phyloP scores from a whole-genome alignment of 441 rosid genomes.

The Capsella rubella region DNA sequence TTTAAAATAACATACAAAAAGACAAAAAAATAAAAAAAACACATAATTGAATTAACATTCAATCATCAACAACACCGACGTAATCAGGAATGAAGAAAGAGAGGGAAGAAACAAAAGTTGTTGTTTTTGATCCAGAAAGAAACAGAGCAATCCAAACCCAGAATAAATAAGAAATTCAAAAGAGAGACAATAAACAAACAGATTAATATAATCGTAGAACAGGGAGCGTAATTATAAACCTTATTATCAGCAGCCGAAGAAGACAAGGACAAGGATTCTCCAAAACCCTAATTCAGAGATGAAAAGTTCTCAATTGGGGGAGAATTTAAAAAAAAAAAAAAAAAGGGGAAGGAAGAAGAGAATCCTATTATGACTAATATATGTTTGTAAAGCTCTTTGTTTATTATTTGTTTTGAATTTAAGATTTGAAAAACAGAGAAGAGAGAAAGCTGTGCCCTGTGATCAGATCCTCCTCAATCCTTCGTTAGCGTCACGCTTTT shows the following conservation, averaged over 20 bases:
- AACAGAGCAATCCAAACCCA: constrained; percentile 34
- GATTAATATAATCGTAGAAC: background rate
- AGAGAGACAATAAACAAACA: background rate
- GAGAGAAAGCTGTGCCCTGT: too few species aligned
- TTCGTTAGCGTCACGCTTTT: too few species aligned
- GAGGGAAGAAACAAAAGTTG: background rate
- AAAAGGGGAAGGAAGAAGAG: background rate
- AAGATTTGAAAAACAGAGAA: too few species aligned
- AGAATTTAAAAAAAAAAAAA: background rate
- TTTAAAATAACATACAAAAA: constrained; percentile 17
- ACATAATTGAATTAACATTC: background rate
- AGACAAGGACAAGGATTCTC: constrained; percentile 10
- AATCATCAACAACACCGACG: background rate
- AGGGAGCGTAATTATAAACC: constrained; percentile 4
- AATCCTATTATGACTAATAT: background rate
- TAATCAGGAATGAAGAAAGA: background rate
- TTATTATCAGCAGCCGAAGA: constrained; percentile 4
- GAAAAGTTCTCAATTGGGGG: background rate
- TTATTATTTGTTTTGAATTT: too few species aligned
- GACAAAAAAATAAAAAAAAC: background rate
- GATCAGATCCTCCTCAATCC: too few species aligned
- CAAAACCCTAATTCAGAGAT: constrained; percentile 37
- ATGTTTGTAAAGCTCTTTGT: too few species aligned
- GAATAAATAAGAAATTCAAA: constrained; percentile 4
- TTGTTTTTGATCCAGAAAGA: background rate